These are phyloP conservation scores for Annulohypoxylon moriforme DNA, from an alignment of 495 filamentous ascomycete genomes.

Conservation along the genomic window DNA sequence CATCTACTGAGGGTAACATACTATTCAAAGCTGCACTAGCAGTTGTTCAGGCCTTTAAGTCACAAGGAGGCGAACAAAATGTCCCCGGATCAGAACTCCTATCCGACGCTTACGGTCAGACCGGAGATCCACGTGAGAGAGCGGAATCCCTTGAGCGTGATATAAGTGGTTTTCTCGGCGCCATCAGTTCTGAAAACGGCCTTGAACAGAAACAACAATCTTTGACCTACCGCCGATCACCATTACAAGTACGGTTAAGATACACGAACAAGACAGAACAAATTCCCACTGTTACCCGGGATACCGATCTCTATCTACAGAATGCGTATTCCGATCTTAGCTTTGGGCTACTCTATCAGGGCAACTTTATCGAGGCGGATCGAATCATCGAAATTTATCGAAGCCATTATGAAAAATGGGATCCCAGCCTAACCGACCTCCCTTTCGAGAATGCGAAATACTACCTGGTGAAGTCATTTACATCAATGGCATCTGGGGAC, in stretches of 20 bases:
- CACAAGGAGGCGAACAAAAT: not conserved
- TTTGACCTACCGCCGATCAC: not conserved
- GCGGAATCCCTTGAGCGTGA: not conserved
- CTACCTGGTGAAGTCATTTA: not conserved
- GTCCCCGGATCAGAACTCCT: not conserved
- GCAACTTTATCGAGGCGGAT: not conserved
- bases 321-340: not conserved
- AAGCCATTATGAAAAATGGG: not conserved
- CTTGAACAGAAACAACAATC: not conserved
- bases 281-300: not conserved
- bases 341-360: not conserved
- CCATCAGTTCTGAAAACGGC: not conserved
- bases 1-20: not conserved
- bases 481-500: not conserved
- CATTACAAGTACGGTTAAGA: not conserved
- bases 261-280: not conserved
- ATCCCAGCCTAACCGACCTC: not conserved
- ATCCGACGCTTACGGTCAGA: not conserved
- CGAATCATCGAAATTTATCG: not conserved
- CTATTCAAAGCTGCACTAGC: not conserved
- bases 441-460: not conserved
- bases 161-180: not conserved
- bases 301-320: not conserved
- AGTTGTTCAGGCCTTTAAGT: not conserved
- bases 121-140: not conserved